Evolutionary conservation across 2,329 filamentous ascomycete species (phyloP).

Genomic region (Calycina marina): DNA sequence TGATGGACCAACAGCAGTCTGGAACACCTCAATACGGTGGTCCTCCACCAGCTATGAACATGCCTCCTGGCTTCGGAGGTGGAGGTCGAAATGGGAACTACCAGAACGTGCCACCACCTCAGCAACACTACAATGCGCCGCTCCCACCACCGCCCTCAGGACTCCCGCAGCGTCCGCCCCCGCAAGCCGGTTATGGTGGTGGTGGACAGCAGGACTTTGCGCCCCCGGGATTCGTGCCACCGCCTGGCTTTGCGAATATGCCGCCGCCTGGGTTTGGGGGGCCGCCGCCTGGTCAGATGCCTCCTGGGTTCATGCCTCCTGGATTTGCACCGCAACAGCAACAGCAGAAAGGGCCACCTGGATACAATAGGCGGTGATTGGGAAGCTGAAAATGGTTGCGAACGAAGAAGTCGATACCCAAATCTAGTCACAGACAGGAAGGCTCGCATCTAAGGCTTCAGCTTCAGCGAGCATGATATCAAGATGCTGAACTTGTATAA

Average conservation of each 20-base stretch:
- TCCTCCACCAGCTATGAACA: conserved; percentile 12
- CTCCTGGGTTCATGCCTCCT: conserved; percentile 17
- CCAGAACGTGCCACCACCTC: conserved; percentile 21
- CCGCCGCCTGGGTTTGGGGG: conserved; percentile 19
- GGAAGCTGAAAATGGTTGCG: too few relatives aligned
- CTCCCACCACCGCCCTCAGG: conserved; percentile 40
- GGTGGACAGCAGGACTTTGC: conserved; percentile 45
- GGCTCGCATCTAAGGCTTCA: too few relatives aligned
- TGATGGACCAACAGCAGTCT: conserved; percentile 20
- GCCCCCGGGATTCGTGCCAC: conserved; percentile 28
- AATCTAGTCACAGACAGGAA: too few relatives aligned
- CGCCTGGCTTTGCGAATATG: conserved; percentile 30
- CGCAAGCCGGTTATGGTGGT: conserved; percentile 53
- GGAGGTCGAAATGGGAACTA: conserved; percentile 13
- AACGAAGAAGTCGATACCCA: too few relatives aligned
- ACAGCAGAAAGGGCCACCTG: conserved; percentile 17
- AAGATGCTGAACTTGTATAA: too few relatives aligned
- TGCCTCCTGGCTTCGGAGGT: conserved; percentile 19
- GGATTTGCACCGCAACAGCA: conserved; percentile 13
- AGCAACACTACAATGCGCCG: conserved; percentile 30
- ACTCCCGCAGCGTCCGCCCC: conserved; percentile 53
- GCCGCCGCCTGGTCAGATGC: conserved; percentile 14
- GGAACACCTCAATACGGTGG: conserved; percentile 8
- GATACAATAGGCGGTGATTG: conserved; percentile 18
- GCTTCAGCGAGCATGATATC: too few relatives aligned